Evolutionary conservation across 2,329 filamentous ascomycete genomes (phyloP).

Genomic region (Verticillium alfalfae): DNA sequence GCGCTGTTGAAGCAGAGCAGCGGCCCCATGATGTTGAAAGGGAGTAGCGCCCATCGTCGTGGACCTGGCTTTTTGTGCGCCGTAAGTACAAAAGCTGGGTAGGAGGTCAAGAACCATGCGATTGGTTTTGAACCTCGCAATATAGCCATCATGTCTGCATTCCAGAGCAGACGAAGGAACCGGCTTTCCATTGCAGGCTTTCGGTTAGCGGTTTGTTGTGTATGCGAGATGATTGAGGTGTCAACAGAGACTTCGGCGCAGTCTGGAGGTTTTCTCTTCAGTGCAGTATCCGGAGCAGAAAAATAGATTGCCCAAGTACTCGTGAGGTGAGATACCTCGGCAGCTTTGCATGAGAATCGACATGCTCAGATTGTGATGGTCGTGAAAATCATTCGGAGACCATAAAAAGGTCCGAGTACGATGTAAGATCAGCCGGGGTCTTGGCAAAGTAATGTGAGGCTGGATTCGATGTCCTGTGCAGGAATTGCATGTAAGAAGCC

Average conservation of each 20-base stretch:
- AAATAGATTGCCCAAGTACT: too few species aligned
- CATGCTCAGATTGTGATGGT: too few species aligned
- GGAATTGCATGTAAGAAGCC: neutral
- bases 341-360: too few species aligned
- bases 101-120: neutral
- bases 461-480: too few species aligned
- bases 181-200: neutral
- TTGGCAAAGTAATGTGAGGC: too few species aligned
- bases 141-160: neutral
- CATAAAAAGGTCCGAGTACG: too few species aligned
- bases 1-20: neutral
- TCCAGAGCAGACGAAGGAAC: neutral
- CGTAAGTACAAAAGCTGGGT: neutral
- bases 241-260: neutral
- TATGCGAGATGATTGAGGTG: neutral
- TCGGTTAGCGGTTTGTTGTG: neutral
- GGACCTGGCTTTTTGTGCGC: neutral
- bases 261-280: too few species aligned
- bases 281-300: too few species aligned
- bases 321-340: too few species aligned
- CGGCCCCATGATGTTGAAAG: constrained; percentile 2
- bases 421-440: too few species aligned
- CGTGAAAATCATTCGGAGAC: too few species aligned
- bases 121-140: neutral
- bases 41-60: constrained; percentile 2